phyloP scores from a whole-genome alignment of 2,329 filamentous ascomycete species.

The Fusarium citri region DNA sequence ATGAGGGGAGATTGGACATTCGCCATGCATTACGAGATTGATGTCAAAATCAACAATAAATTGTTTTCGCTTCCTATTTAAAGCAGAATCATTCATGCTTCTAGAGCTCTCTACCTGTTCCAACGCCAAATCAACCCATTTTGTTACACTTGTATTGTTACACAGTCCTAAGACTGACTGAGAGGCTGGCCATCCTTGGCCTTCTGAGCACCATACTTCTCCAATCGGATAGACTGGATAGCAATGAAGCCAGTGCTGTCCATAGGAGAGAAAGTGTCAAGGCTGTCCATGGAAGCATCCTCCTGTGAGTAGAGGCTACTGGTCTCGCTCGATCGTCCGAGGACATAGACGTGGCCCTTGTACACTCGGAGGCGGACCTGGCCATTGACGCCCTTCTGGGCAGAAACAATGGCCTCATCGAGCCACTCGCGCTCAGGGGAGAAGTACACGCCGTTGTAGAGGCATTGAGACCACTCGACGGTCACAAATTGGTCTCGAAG shows the following conservation, averaged over 20 bases:
- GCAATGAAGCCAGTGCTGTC: slow-evolving; percentile 74
- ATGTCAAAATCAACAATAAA: slow-evolving; percentile 13
- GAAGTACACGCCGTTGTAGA: slow-evolving; percentile 66
- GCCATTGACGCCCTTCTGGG: slow-evolving; percentile 61
- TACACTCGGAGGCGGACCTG: slow-evolving; percentile 52
- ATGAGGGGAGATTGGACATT: neutral
- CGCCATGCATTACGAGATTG: neutral
- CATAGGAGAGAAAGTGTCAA: slow-evolving; percentile 74
- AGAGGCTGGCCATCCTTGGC: slow-evolving; percentile 51
- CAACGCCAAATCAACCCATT: slow-evolving; percentile 30
- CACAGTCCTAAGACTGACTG: slow-evolving; percentile 21
- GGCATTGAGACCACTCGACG: slow-evolving; percentile 57
- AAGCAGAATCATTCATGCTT: slow-evolving; percentile 10
- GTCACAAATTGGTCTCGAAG: slow-evolving; percentile 64
- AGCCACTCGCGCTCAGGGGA: slow-evolving; percentile 62
- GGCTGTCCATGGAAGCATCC: slow-evolving; percentile 63
- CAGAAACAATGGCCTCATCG: slow-evolving; percentile 60
- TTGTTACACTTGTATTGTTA: slow-evolving; percentile 16
- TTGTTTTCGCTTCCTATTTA: neutral
- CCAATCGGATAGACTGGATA: slow-evolving; percentile 52
- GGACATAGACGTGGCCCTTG: slow-evolving; percentile 64
- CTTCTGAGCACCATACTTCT: slow-evolving; percentile 58
- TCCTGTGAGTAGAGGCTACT: slow-evolving; percentile 64
- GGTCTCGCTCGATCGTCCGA: slow-evolving; percentile 59
- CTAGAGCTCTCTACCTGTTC: slow-evolving; percentile 6